Evolutionary conservation across 768 basidiomycete species (phyloP), one percentile per base, ranked within the genome.

Genomic region (Amanita brunnescens): DNA sequence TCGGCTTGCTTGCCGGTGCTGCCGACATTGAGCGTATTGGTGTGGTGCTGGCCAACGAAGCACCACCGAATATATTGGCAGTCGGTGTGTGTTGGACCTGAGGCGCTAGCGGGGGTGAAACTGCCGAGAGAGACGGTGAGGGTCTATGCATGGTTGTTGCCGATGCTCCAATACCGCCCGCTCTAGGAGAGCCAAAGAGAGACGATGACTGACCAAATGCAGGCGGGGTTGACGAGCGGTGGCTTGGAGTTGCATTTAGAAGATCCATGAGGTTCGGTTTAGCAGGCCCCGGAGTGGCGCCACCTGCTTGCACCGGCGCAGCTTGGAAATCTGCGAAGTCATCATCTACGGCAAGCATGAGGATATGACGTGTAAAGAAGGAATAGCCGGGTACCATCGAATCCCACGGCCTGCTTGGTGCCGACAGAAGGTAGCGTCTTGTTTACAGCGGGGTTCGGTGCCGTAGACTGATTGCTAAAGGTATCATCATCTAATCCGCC

Each of bases 261-360:
- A 81, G 69, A 40, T 73, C 72, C 74, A 79, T 73, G 53, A 83
- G 61, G 56, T 74, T 73, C 21, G 72, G 62, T 52, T 69, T 59
- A 40, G 65, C 61, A 10, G 67, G 64, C 5, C 64, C 61, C 40
- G 62, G 59, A n/a, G 70, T 60, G 30, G 77, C 74, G n/a, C 76
- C 72, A 16, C 74, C 53, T 32, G 61, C 54, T 20, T 72, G 70
- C 4, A 71, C 64, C 14, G 85, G 86, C 2, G 84, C 87, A 16
- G 79, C 81, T 64, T 89, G 85, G 71, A 92, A 92, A 63, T 91
- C 90, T 46, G 79, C 82, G 57, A 92, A 92, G 45, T 92, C 90
- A 56, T 92, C 90, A 59, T 88, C 87, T 77, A 52, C n/a, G 23
- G 18, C 14, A 24, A 8, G 52, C 52, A 18, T n/a, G 43, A 58